Conservation (phyloP, 140 eudicot genomes). For the Erigeron philadelphicus region DNA sequence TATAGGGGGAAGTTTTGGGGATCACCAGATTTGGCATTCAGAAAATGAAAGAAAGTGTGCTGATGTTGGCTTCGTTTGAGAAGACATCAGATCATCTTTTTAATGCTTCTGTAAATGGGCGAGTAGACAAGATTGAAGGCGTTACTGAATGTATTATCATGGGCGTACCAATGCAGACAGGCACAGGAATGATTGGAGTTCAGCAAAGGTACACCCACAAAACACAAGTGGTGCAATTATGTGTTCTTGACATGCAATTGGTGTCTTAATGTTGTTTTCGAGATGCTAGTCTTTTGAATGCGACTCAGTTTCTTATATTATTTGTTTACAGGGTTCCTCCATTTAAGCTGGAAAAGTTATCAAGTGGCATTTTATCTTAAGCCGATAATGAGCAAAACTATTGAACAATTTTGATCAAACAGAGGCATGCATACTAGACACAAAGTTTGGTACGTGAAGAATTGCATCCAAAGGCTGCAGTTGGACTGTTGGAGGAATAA, state of each 20-base stretch:
- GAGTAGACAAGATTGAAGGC: constrained; percentile 90
- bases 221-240: not conserved
- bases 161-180: constrained; percentile 86
- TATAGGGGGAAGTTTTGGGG: constrained; percentile 86
- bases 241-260: not conserved
- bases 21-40: constrained; percentile 77
- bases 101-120: constrained; percentile 76
- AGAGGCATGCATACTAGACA: not conserved
- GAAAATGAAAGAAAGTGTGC: constrained; percentile 85
- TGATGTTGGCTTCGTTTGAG: constrained; percentile 97
- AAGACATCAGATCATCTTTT: constrained; percentile 86
- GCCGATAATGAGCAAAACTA: constrained; percentile 14
- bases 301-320: not conserved
- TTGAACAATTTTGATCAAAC: constrained; percentile 15
- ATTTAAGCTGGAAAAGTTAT: constrained; percentile 38
- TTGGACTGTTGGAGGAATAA: not conserved
- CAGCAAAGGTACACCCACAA: constrained; percentile 51
- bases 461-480: constrained; percentile 5
- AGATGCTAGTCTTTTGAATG: not conserved
- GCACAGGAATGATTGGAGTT: constrained; percentile 84
- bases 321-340: constrained; percentile 42
- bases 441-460: constrained; percentile 8
- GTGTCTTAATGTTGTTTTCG: not conserved
- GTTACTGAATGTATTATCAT: constrained; percentile 92
- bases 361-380: constrained; percentile 40